Base-by-base conservation (phyloP, 768 basidiomycete genomes). In the Collybia sordida region DNA sequence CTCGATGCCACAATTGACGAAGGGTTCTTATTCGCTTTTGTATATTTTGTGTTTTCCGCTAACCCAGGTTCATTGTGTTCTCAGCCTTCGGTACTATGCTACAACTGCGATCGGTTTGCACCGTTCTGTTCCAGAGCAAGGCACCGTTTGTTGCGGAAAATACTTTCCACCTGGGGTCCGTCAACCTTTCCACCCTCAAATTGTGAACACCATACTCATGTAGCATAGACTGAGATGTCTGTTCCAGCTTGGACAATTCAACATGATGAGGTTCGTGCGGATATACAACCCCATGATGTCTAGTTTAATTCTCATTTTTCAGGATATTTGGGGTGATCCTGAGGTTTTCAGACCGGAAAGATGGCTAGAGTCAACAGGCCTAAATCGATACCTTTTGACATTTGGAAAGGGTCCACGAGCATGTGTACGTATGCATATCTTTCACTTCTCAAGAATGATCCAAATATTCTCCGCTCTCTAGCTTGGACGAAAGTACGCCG, bases 71-170 rank as follows among this genome's bases (percentile, higher is more conserved):
- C 9, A 47, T 46, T n/a, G 18, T 19, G 22, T 40, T 28, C 22
- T 12, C 28, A 65, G 66, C 0, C 59, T 73, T 22, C 60, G 72
- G 0, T 53, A 66, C 21, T 64, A 68, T 50, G 68, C 67, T 7
- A 70, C 69, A 19, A 66, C 64, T 17, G 69, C 69, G 3, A 67
- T 72, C 22, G 72, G 70, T 3, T 57, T 72, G 1, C 69, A 65
- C 18, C 58, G 72, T 19, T 39, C 59, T 17, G 70, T 67, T 9
- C 68, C 69, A 19, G 47, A 47, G n/a, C 64, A 37, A 5, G 65
- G 65, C 40, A 51, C 55, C 23, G 55, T 56, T 23, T 56, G 59
- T 58, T 42, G 50, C 12, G 64, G 65, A 35, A 42, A 53, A 34
- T 57, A 57, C 50, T 61, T 72, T 57, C 61, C 64, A 43, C 47